phyloP scores from a whole-genome alignment of 2,329 filamentous ascomycete species.

The Fusarium sp. region DNA sequence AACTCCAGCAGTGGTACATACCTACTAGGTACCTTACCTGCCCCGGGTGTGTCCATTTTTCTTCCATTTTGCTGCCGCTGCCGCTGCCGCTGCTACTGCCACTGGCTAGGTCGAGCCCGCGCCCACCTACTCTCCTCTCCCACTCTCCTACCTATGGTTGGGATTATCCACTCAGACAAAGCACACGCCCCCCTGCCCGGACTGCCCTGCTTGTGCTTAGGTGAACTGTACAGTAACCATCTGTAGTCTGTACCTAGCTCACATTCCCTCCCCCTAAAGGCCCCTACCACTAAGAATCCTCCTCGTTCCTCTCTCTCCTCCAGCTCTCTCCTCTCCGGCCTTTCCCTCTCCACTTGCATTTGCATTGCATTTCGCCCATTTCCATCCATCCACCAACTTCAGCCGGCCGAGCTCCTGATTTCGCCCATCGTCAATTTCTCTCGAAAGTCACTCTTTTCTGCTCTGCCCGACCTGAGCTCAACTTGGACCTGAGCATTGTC shows the following conservation, averaged over 20 bases:
- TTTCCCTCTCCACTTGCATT: slow-evolving; percentile 54
- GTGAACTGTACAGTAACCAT: slow-evolving; percentile 6
- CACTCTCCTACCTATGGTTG: slow-evolving; percentile 10
- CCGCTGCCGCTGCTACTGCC: slow-evolving; percentile 17
- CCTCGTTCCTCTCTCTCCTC: slow-evolving; percentile 45
- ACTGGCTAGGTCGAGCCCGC: slow-evolving; percentile 39
- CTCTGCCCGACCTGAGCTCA: slow-evolving; percentile 42
- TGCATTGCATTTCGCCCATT: slow-evolving; percentile 49
- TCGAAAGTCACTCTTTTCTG: slow-evolving; percentile 43
- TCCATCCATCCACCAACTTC: slow-evolving; percentile 47
- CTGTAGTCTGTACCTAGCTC: slow-evolving; percentile 49
- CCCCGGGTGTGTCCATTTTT: slow-evolving; percentile 3
- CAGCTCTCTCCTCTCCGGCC: slow-evolving; percentile 45
- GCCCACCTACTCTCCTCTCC: slow-evolving; percentile 3
- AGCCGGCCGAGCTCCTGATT: slow-evolving; percentile 46
- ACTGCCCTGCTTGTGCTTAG: slow-evolving; percentile 4
- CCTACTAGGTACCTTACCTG: not conserved
- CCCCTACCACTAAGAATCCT: slow-evolving; percentile 47
- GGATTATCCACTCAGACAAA: slow-evolving; percentile 42
- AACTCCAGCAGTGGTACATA: slow-evolving; percentile 5
- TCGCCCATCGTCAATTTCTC: slow-evolving; percentile 40
- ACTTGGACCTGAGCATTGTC: slow-evolving; percentile 43
- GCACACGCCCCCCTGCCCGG: slow-evolving; percentile 44
- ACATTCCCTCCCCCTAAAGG: slow-evolving; percentile 48
- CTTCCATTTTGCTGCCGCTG: slow-evolving; percentile 12